Evolutionary conservation across 495 filamentous ascomycete genomes (phyloP), one percentile per base, ranked within the genome.

Genomic region (Xylaria castorea): DNA sequence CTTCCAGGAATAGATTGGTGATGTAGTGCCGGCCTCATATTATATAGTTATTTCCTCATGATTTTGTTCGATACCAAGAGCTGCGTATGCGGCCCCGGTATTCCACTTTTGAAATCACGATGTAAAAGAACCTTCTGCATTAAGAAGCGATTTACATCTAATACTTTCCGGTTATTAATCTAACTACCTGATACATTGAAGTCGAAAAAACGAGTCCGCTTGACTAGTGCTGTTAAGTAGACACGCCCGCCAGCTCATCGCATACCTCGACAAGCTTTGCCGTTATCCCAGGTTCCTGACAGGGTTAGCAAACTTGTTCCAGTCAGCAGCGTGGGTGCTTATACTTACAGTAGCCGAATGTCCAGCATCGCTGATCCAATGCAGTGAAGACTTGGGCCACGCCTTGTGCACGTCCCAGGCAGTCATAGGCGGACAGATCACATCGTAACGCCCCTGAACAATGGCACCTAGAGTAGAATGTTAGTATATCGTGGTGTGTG

Each of bases 371-470:
- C 50, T 64, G 66, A 83, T 71, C 70, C 78, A 82, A 62, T 78
- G 78, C 66, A 85, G 73, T 38, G 75, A 71, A 6, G 84, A 83
- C 42, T 78, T 75, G 7, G 78, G 75, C 69, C 83, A 73, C 5
- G 75, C 79, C 48, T 84, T 78, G 53, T 85, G 83, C 46, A 86
- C 60, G 4, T 81, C 78, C 80, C 81, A 84, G 18, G 82, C 83
- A 8, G 79, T 80, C 61, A 79, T 74, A 8, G 83, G 80, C 5
- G 83, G 81, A 65, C 81, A 84, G 12, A 85, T 75, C 12, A 84
- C 61, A 68, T 86, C 85, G 65, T 85, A 84, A 22, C 83, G 76
- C 2, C 84, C 85, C 61, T 86, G 82, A 25, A 85, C 76, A 60
- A 86, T 85, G 53, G 66, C 66, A 9, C 66, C 66, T 68, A 57